Evolutionary conservation across 352 stramenopile genomes (phyloP), one percentile per base, ranked within the genome.

Genomic region (Hyaloperonospora arabidopsidis): DNA sequence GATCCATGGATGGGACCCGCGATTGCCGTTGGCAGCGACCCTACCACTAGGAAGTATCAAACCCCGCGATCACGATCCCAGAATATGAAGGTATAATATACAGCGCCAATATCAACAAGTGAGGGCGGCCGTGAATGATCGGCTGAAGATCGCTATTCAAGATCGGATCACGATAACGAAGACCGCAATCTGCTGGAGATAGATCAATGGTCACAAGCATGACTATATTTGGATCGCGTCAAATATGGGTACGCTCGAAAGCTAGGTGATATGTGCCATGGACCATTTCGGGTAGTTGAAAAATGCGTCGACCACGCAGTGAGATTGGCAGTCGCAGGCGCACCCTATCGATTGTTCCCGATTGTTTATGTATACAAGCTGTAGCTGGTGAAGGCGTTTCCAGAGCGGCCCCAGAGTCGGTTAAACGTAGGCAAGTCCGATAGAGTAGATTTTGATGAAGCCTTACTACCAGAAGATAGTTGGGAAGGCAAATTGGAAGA

Each of bases 401-500:
- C 25, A 7, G 25, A 29, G 3, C 25, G 25, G 7, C 36, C 36
- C 1, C 2, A 21, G 11, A 2, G 5, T 21, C 18, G 2, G 15
- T 7, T 43, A 2, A 18, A 6, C 1, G 15, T 19, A 15, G 15
- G 7, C 2, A 14, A 43, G 4, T 2, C 18, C 11, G 36, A 21
- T 43, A 10, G 36, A 15, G 36, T 43, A 19, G 15, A 43, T 21
- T 70, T 69, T 18, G 63, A 76, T 23, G 59, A 66, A 17, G 52
- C 34, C 7, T 35, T 66, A 1, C n/a, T 66, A 2, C 59, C 59
- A 3, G 47, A 58, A 47, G 52, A 61, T 28, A 61, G 60, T 36
- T 63, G 46, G 29, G 34, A 22, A 12, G 3, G 14, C 4, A 35
- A 51, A 0, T 14, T 49, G 2, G 34, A 11, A 10, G 40, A 52